A percentile compares a stretch with the other conserved stretches of the same genome.
phyloP scores from a whole-genome alignment of 192 early-diverging fungal species.

The Piromyces finnis region DNA sequence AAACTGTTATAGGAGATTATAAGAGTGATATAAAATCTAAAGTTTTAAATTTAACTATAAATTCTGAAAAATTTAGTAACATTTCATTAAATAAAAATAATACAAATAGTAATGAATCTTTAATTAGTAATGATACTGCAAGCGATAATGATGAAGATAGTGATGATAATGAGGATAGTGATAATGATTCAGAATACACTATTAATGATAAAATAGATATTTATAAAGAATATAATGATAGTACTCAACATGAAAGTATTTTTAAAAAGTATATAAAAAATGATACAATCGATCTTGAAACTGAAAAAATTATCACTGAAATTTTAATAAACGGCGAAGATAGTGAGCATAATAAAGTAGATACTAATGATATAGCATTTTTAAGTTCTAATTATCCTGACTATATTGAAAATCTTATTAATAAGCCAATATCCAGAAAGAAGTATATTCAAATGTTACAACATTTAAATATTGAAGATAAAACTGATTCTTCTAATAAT shows the following conservation, averaged over 20 bases:
- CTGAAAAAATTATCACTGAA: neutral
- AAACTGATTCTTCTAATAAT: neutral
- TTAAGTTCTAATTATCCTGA: neutral
- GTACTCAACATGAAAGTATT: neutral
- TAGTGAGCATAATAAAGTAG: neutral
- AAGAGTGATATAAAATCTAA: neutral
- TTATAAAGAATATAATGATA: neutral
- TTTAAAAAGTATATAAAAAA: neutral
- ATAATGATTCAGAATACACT: neutral
- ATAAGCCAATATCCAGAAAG: neutral
- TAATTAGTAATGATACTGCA: neutral
- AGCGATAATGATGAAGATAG: neutral
- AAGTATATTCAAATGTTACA: neutral
- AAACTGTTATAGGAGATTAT: neutral
- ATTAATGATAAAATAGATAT: neutral
- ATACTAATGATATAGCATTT: neutral
- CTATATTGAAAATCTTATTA: neutral
- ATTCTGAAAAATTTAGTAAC: neutral
- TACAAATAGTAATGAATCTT: neutral
- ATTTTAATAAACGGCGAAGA: neutral
- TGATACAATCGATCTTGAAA: neutral
- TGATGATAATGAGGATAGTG: neutral
- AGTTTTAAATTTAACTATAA: neutral
- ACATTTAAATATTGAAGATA: neutral
- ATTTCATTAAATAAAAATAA: too few species aligned